These are phyloP conservation scores for Pichia sp. DNA, from an alignment of 1,139 yeast genomes.

Conservation along the genomic window DNA sequence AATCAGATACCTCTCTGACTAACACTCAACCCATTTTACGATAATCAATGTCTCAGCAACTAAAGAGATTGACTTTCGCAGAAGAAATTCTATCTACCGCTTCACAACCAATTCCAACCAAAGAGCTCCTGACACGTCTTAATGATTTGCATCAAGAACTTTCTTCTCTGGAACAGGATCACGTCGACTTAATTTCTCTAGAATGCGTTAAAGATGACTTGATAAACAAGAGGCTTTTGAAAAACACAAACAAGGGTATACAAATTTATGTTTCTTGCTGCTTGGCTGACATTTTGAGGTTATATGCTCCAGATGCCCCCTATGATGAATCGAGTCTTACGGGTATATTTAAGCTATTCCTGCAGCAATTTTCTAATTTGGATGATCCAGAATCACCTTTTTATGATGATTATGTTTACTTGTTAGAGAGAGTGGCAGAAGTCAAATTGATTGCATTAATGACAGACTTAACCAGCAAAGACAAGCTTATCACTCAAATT, in stretches of 20 bases:
- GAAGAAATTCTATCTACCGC: constrained; percentile 46
- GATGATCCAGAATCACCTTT: constrained; percentile 49
- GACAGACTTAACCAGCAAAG: constrained; percentile 69
- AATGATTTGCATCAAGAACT: constrained; percentile 54
- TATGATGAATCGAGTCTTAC: constrained; percentile 61
- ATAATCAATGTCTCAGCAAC: background rate
- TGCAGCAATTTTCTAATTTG: constrained; percentile 57
- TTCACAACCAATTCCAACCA: constrained; percentile 51
- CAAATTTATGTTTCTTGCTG: constrained; percentile 73
- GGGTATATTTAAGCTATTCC: constrained; percentile 59
- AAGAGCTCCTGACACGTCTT: constrained; percentile 49
- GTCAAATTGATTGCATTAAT: constrained; percentile 75
- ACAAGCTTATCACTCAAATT: constrained; percentile 48
- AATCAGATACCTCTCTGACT: no score
- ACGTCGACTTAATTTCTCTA: constrained; percentile 37
- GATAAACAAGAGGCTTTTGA: constrained; percentile 53
- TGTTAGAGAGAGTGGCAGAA: constrained; percentile 69
- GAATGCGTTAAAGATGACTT: constrained; percentile 49
- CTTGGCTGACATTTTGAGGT: constrained; percentile 67
- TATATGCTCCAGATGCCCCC: constrained; percentile 92
- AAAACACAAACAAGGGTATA: constrained; percentile 64
- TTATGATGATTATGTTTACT: constrained; percentile 60
- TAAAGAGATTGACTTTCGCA: constrained; percentile 9
- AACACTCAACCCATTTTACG: no score
- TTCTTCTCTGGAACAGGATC: constrained; percentile 57